phyloP scores from a whole-genome alignment of 2,329 filamentous ascomycete genomes.

The Allantophomopsis lycopodina region DNA sequence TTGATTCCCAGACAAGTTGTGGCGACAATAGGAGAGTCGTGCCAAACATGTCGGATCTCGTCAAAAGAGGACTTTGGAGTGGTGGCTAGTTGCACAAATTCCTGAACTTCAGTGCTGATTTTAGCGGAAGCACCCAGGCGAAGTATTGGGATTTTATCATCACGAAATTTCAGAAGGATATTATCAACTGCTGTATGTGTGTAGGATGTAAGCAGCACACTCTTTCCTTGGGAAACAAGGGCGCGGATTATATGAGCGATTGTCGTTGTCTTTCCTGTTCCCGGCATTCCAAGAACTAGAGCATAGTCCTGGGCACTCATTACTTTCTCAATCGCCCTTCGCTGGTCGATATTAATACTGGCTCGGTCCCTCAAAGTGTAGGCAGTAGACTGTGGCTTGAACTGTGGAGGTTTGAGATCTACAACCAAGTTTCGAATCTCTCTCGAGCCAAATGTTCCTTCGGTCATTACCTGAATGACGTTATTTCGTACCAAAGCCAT shows the following conservation, averaged over 20 bases:
- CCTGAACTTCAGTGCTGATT: conserved; percentile 74
- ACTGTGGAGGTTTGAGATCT: conserved; percentile 58
- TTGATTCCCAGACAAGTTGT: conserved; percentile 90
- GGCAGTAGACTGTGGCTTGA: conserved; percentile 51
- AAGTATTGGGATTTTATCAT: conserved; percentile 64
- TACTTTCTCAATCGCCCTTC: conserved; percentile 77
- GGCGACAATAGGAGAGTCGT: conserved; percentile 77
- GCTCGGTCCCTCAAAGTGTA: conserved; percentile 48
- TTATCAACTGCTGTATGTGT: conserved; percentile 98
- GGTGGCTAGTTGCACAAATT: conserved; percentile 70
- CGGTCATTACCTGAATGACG: conserved; percentile 80
- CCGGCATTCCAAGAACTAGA: conserved; percentile 95
- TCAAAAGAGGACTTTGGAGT: conserved; percentile 65
- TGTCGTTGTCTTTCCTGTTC: conserved; percentile 95
- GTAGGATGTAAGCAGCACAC: conserved; percentile 84
- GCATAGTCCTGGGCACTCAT: conserved; percentile 94
- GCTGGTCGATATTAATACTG: conserved; percentile 77
- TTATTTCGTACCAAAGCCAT: conserved; percentile 95
- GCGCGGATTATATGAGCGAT: conserved; percentile 95
- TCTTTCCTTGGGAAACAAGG: conserved; percentile 78
- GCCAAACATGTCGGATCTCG: conserved; percentile 72
- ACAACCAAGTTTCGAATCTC: conserved; percentile 71
- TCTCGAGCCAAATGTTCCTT: conserved; percentile 54
- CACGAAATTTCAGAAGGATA: conserved; percentile 80
- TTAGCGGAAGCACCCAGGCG: conserved; percentile 79